Conservation (phyloP, 768 basidiomycete genomes). For the Jaapia argillacea region DNA sequence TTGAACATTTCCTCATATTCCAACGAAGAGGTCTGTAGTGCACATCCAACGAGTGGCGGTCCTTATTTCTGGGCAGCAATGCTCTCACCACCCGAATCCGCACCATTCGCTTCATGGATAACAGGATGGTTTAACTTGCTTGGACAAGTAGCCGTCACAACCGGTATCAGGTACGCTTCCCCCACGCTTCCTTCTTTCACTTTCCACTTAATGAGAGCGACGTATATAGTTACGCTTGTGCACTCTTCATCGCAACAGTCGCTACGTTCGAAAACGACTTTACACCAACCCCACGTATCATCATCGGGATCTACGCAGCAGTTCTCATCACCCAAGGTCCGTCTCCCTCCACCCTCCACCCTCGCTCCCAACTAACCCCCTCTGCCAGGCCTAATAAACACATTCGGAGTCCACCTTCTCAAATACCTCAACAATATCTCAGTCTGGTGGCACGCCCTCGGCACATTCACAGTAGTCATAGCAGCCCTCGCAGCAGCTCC, state of each 20-base stretch:
- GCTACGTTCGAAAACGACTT: slow-evolving; percentile 51
- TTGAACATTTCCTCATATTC: background rate
- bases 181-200: background rate
- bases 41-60: slow-evolving; percentile 63
- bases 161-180: slow-evolving; percentile 46
- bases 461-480: slow-evolving; percentile 56
- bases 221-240: slow-evolving; percentile 46
- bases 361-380: background rate
- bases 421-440: slow-evolving; percentile 64
- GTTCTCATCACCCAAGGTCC: slow-evolving; percentile 59
- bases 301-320: slow-evolving; percentile 61
- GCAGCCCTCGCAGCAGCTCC: slow-evolving; percentile 67
- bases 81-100: slow-evolving; percentile 45
- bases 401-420: slow-evolving; percentile 59
- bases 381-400: slow-evolving; percentile 51
- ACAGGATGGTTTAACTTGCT: slow-evolving; percentile 71
- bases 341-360: background rate
- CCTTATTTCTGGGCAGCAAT: slow-evolving; percentile 82
- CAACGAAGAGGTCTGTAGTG: slow-evolving; percentile 34
- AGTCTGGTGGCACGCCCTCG: slow-evolving; percentile 65
- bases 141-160: slow-evolving; percentile 71
- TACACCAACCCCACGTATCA: slow-evolving; percentile 44
- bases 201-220: background rate
- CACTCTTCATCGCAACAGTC: slow-evolving; percentile 57
- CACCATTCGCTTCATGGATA: slow-evolving; percentile 63